Conservation (phyloP, 306 rosid species). For the Dryas drummondii region DNA sequence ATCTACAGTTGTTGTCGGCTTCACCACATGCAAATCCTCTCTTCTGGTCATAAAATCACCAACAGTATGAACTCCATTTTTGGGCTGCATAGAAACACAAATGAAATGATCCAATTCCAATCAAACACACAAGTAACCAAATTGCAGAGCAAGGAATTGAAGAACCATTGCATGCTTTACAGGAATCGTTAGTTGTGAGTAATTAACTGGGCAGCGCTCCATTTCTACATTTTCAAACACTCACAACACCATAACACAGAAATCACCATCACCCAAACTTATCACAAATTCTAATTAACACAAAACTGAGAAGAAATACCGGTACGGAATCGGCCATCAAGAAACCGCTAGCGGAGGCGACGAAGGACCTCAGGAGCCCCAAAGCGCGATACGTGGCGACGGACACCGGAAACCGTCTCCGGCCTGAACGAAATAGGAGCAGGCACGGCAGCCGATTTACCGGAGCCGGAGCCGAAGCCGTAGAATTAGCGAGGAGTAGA, state of each 20-base stretch:
- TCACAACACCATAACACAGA: background rate
- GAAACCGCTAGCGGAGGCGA: conserved; percentile 36
- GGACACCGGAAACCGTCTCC: conserved; percentile 16
- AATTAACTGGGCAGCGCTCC: background rate
- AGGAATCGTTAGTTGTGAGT: background rate
- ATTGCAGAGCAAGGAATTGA: too few relatives aligned
- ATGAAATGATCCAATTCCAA: conserved; percentile 5
- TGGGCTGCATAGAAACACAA: conserved; percentile 45
- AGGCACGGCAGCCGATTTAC: conserved; percentile 23
- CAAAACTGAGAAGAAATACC: conserved; percentile 28
- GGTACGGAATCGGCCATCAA: conserved; percentile 61
- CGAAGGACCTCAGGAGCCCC: conserved; percentile 33
- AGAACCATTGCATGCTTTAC: too few relatives aligned
- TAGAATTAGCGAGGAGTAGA: conserved; percentile 16
- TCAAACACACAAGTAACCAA: background rate
- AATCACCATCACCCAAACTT: background rate
- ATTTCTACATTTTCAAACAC: background rate
- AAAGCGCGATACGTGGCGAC: conserved; percentile 27
- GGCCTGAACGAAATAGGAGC: conserved; percentile 25
- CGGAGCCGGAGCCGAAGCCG: background rate
- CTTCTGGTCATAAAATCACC: conserved; percentile 91
- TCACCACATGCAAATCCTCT: conserved; percentile 74
- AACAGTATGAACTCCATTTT: conserved; percentile 63
- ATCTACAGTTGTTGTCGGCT: conserved; percentile 83
- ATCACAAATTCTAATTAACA: background rate